phyloP scores from a whole-genome alignment of 1,139 yeast species.

The Groenewaldozyma auringiensis region DNA sequence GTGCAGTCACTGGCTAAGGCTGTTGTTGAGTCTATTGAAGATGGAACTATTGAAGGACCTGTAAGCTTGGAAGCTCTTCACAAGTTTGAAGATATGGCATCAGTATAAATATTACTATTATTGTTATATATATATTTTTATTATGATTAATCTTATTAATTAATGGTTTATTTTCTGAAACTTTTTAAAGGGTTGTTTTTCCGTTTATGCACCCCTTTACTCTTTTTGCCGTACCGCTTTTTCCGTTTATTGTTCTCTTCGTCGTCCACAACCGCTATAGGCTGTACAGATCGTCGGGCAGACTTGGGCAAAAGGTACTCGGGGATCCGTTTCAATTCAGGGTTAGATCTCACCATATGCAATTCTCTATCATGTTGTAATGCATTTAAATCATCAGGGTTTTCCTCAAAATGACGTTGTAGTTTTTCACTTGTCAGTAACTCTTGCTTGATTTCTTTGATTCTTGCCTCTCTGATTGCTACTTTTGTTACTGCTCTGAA shows the following conservation, averaged over 20 bases:
- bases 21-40: conserved; percentile 48
- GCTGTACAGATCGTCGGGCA: conserved; percentile 32
- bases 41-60: conserved; percentile 46
- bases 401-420: conserved; percentile 92
- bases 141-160: not conserved
- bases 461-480: conserved; percentile 88
- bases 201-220: conserved; percentile 24
- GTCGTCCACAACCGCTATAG: conserved; percentile 22
- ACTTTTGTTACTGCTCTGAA: conserved; percentile 89
- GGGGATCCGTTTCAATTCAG: conserved; percentile 87
- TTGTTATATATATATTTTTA: not conserved
- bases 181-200: conserved; percentile 63
- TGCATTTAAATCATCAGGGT: conserved; percentile 87
- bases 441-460: conserved; percentile 83
- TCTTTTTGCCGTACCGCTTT: not conserved
- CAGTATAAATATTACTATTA: not conserved
- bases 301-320: conserved; percentile 78
- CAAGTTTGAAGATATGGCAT: conserved; percentile 16
- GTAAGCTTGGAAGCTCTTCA: conserved; percentile 43
- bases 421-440: conserved; percentile 81
- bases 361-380: conserved; percentile 88
- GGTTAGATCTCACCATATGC: conserved; percentile 75
- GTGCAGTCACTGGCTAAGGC: conserved; percentile 63
- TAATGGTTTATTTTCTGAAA: conserved; percentile 30
- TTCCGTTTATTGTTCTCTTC: conserved; percentile 32